Conservation (phyloP, 768 basidiomycete species). For the Podaxis rugospora region DNA sequence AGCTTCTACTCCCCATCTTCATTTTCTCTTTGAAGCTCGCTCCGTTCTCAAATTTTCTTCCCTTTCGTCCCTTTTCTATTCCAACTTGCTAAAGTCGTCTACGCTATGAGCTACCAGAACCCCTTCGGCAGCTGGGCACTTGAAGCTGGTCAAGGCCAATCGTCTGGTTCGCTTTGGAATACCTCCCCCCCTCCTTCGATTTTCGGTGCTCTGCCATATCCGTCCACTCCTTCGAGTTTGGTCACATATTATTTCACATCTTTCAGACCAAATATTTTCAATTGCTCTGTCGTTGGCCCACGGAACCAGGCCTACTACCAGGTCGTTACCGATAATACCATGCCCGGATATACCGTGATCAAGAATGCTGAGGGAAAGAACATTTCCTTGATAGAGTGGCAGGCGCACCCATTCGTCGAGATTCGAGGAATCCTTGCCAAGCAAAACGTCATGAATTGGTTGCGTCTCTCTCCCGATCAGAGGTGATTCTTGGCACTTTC, state of each 20-base stretch:
- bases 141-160: conserved; percentile 21
- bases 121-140: conserved; percentile 36
- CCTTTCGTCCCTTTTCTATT: not conserved
- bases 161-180: conserved; percentile 18
- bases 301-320: conserved; percentile 43
- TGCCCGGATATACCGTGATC: conserved; percentile 50
- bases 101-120: conserved; percentile 28
- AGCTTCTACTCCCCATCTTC: not conserved
- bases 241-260: conserved; percentile 45
- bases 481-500: conserved; percentile 20
- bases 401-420: conserved; percentile 45
- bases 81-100: not conserved
- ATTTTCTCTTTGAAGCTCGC: not conserved
- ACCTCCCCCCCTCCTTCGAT: conserved; percentile 41
- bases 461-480: conserved; percentile 45
- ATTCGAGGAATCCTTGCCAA: conserved; percentile 45
- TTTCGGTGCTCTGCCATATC: conserved; percentile 62
- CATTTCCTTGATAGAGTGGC: conserved; percentile 58
- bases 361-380: conserved; percentile 43
- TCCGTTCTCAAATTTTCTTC: not conserved
- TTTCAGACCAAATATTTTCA: conserved; percentile 47
- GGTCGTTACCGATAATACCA: conserved; percentile 44
- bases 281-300: conserved; percentile 50
- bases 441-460: conserved; percentile 49
- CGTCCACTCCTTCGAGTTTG: conserved; percentile 27